Evolutionary conservation across 2,329 filamentous ascomycete species (phyloP).

Genomic region (Alternaria incomplexa): DNA sequence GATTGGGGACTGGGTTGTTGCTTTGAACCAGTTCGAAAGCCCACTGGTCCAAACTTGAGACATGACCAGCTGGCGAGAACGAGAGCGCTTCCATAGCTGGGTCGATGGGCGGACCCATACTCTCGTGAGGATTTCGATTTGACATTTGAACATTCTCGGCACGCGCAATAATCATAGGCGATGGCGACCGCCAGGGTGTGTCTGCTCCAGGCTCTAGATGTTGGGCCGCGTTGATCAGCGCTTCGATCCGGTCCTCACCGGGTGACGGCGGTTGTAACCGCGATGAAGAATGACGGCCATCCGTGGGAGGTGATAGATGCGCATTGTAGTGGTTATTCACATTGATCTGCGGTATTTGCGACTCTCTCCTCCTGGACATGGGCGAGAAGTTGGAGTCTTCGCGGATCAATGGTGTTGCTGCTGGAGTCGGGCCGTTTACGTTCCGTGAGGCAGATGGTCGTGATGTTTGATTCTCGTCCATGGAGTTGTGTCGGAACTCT

Average conservation of each 20-base stretch:
- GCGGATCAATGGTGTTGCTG: constrained; percentile 26
- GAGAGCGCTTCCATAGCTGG: constrained; percentile 46
- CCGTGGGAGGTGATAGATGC: constrained; percentile 20
- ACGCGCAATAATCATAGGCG: constrained; percentile 36
- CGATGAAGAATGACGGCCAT: constrained; percentile 16
- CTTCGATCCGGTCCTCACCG: constrained; percentile 44
- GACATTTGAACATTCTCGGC: constrained; percentile 30
- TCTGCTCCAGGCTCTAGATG: constrained; percentile 43
- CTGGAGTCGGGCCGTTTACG: constrained; percentile 25
- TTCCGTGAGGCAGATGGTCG: constrained; percentile 19
- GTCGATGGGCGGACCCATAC: constrained; percentile 46
- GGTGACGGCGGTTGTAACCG: constrained; percentile 31
- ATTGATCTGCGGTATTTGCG: constrained; percentile 28
- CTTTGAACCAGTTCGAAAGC: constrained; percentile 47
- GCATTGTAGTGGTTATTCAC: constrained; percentile 25
- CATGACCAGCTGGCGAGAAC: constrained; percentile 43
- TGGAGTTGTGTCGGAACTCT: constrained; percentile 15
- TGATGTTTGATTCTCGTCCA: constrained; percentile 27
- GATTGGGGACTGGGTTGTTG: constrained; percentile 44
- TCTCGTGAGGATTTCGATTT: constrained; percentile 37
- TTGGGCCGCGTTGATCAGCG: constrained; percentile 47
- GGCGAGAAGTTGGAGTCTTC: constrained; percentile 37
- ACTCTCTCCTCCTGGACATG: constrained; percentile 30
- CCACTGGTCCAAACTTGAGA: constrained; percentile 46
- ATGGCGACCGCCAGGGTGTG: constrained; percentile 45